Base-by-base conservation (phyloP, 139 green algal genomes). In the Ettlia oleoabundans region DNA sequence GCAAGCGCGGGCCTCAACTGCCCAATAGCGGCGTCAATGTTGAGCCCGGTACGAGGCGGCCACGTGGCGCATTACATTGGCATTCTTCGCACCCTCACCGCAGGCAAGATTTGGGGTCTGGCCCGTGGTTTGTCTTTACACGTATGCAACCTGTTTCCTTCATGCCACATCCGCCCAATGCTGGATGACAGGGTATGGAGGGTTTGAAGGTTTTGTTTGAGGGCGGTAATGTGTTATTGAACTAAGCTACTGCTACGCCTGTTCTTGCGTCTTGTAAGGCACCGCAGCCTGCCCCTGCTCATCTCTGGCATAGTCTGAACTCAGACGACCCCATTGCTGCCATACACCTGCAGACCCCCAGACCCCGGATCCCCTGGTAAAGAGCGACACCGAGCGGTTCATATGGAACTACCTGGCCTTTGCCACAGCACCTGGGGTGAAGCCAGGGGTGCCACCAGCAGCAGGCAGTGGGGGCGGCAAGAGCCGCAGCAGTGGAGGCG, bases 321-420 rank as follows among this genome's bases (percentile, higher is more conserved):
- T 2, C 13, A 32, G 24, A 2, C 32, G 8, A 15, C 2, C 51
- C 2, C 26, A 63, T 47, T 74, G n/a, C 62, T 30, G 1, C 15
- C 22, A 22, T 62, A 30, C 33, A 24, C 52, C 8, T 53, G 65
- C 79, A 76, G 70, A 83, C 67, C 63, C 75, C 4, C 84, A 87
- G 74, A 69, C 81, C 15, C 69, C 82, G 1, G 52, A 78, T 24
- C 32, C 41, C 9, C 79, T 26, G 6, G 64, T 71, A 38, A 89
- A 93, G 76, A 77, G 53, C 37, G 82, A 89, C 69, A 35, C 88
- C 6, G 79, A 83, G 38, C 84, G 88, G 43, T 94, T 94, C 70
- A 22, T 94, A 28, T 92, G 82, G 81, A 90, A 82, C 82, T 90
- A 79, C 67, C 65, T 92, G 58, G 87, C 88, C 5, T 41, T 82